Conservation (phyloP, 805 yeast species). For the Ogataea naganishii region DNA sequence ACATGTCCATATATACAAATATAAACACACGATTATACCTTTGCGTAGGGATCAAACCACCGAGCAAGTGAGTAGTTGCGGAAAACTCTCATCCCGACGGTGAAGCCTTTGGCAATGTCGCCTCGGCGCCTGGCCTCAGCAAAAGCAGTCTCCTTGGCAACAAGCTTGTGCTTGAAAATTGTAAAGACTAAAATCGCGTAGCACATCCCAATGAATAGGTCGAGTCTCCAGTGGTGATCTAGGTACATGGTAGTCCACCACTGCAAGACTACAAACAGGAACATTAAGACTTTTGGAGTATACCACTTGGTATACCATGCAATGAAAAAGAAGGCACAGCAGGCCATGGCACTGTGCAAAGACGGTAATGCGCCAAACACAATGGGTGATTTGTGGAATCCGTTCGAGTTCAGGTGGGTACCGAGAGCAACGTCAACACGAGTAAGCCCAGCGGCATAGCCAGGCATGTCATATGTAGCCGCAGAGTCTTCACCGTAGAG, state of each 20-base stretch:
- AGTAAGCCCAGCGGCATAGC: constrained; percentile 64
- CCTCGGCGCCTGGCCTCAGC: constrained; percentile 29
- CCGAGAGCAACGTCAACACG: constrained; percentile 59
- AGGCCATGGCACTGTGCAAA: constrained; percentile 59
- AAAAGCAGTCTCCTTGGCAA: constrained; percentile 28
- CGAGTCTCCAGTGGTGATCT: constrained; percentile 66
- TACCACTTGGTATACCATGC: constrained; percentile 30
- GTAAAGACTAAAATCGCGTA: constrained; percentile 41
- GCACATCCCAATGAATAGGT: constrained; percentile 44
- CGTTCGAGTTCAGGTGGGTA: constrained; percentile 48
- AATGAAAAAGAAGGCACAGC: constrained; percentile 36
- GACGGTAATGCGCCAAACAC: constrained; percentile 76
- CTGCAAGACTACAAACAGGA: constrained; percentile 41
- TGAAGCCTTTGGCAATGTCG: constrained; percentile 31
- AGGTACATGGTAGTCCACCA: constrained; percentile 74
- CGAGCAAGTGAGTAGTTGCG: constrained; percentile 34
- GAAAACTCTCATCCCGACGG: constrained; percentile 63
- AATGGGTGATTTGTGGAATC: constrained; percentile 60
- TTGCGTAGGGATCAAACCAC: constrained; percentile 54
- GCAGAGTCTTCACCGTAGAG: constrained; percentile 46
- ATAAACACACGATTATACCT: too few species aligned
- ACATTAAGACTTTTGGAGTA: constrained; percentile 25
- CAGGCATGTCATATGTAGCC: constrained; percentile 54
- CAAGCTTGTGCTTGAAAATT: constrained; percentile 26
- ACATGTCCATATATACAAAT: too few species aligned